Percentiles rank a stretch among this genome's conserved stretches.
These are phyloP conservation scores for Aspergillus phoenicis DNA, from an alignment of 2,329 filamentous ascomycete genomes.

Conservation along the genomic window DNA sequence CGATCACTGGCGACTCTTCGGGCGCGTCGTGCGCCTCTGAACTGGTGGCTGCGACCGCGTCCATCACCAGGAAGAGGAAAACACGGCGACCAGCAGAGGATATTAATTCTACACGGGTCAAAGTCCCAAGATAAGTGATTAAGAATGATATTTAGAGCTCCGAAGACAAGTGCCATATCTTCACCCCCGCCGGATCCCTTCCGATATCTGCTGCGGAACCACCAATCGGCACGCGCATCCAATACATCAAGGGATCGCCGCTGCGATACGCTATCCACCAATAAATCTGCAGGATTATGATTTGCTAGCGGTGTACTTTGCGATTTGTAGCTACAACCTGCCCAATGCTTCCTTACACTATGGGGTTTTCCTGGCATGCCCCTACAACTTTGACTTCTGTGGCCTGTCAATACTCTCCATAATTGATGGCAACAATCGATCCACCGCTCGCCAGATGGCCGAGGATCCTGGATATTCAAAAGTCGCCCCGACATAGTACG, in stretches of 20 bases:
- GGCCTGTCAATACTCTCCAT: not conserved
- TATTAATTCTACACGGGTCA: not conserved
- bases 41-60: not conserved
- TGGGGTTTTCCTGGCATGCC: no score
- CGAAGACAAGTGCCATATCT: not conserved
- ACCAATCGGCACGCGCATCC: not conserved
- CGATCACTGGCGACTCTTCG: not conserved
- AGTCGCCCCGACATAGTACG: conserved; percentile 43
- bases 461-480: conserved; percentile 16
- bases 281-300: not conserved
- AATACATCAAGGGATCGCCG: not conserved
- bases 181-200: not conserved
- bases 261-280: not conserved
- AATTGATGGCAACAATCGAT: conserved; percentile 1
- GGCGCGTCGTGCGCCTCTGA: not conserved
- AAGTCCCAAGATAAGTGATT: no score
- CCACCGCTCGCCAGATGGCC: conserved; percentile 3
- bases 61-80: not conserved
- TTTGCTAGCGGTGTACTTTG: no score
- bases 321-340: not conserved
- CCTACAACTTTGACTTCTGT: not conserved
- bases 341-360: not conserved
- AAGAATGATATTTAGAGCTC: not conserved
- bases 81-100: no score
- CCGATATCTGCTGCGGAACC: not conserved